Evolutionary conservation across 2,329 filamentous ascomycete genomes (phyloP), one percentile per base, ranked within the genome.

Genomic region (Malbranchea cinnamomea): DNA sequence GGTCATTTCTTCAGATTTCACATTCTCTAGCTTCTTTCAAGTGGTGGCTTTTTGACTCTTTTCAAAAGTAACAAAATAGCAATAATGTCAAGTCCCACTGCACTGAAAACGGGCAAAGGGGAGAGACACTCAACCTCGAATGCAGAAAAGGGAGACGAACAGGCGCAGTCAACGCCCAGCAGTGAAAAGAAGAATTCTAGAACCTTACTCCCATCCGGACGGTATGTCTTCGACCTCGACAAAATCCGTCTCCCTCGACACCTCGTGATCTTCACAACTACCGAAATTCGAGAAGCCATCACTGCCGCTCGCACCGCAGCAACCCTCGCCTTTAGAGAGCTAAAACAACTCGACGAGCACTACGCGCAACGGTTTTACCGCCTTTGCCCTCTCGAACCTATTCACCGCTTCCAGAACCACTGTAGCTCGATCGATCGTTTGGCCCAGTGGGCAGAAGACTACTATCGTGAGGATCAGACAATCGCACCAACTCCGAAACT

Each of bases 401-500:
- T 14, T 4, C 3, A 13, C 2, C 14, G 22, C 12, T 36, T 30
- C 14, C 14, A 34, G 6, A 26, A 37, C 4, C 48, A 50, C 16
- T 13, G 17, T 19, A 21, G 11, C 5, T 46, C 49, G 16, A 37
- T 54, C 25, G 18, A 37, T 2, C 43, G 40, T n/a, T 43, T 55
- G 10, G 26, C 42, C 17, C 15, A 26, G 15, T 53, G 49, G 49
- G 30, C 28, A 6, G 23, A 28, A 12, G 26, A 30, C 7, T 22
- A 14, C 9, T 14, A 20, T 10, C 17, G 15, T 15, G n/a, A 14
- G n/a, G 21, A 43, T 17, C 35, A 37, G 3, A 44, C 43, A 2
- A 36, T 52, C 3, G 35, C 39, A 0, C 35, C 40, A 0, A 11
- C 39, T 0, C 20, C 42, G n/a, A 52, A 51, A 34, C 41, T 54